These are phyloP conservation scores for Candida germanica DNA, from an alignment of 805 yeast genomes.

Conservation along the genomic window DNA sequence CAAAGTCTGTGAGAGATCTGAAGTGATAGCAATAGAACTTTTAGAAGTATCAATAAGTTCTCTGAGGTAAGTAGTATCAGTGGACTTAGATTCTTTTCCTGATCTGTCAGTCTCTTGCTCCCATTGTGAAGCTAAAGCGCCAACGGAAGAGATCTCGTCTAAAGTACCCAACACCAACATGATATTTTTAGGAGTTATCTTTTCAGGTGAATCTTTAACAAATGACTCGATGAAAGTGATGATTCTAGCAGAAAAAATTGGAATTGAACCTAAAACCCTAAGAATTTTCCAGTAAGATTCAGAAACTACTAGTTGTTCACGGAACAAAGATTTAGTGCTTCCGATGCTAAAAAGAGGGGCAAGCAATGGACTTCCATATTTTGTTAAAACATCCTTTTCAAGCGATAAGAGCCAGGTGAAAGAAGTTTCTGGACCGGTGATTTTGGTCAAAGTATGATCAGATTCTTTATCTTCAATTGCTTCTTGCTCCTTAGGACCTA, in stretches of 20 bases:
- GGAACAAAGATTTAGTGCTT: constrained; percentile 45
- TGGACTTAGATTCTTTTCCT: constrained; percentile 22
- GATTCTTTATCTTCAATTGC: neutral
- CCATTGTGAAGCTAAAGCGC: constrained; percentile 75
- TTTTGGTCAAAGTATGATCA: neutral
- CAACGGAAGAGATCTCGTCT: constrained; percentile 78
- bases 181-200: constrained; percentile 50
- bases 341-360: constrained; percentile 50
- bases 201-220: constrained; percentile 26
- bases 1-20: constrained; percentile 43
- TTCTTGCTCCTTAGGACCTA: neutral
- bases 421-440: neutral
- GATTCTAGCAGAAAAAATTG: constrained; percentile 41
- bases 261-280: constrained; percentile 45
- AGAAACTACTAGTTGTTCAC: constrained; percentile 29
- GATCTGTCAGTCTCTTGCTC: constrained; percentile 57
- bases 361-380: constrained; percentile 43
- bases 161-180: constrained; percentile 66
- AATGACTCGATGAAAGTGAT: constrained; percentile 47
- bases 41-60: constrained; percentile 57
- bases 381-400: constrained; percentile 44
- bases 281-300: constrained; percentile 54
- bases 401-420: constrained; percentile 11
- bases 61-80: constrained; percentile 45
- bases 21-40: constrained; percentile 59